Base-by-base conservation (phyloP, 2,329 filamentous ascomycete species). In the Rutstroemia sp. region DNA sequence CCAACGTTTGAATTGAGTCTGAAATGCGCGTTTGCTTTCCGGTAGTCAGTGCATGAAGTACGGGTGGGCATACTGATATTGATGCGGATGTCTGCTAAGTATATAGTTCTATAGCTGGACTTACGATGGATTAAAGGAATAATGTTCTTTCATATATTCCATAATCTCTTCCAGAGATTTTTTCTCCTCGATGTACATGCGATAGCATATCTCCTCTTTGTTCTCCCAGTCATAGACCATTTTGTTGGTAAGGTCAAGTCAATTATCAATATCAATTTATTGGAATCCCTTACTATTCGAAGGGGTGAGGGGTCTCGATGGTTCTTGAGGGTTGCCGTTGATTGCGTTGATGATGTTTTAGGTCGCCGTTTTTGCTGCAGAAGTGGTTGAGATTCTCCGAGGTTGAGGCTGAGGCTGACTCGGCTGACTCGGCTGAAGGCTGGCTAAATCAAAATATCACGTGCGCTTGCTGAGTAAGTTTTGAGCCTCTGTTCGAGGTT, bases 1-100 rank as follows among this genome's bases (percentile, higher is more conserved):
- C 90, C 90, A 94, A 69, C 82, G 78, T 67, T 84, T 86, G 71
- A 91, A 89, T 63, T 90, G 86, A 3, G 79, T 83, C 70, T 90
- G 87, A 60, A 86, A 90, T 45, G 86, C 85, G 59, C 88, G 84
- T 74, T 89, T 90, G 70, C 88, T 88, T 38, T 42, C 21, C 19
- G 38, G 38, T 38, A 34, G 47, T 56, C 39, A 52, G 39, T 52
- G 38, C 23, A 51, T 46, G 57, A 62, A 65, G 58, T 58, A 63
- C 61, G 59, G 60, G 61, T 45, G 58, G 57, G 51, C 56, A 49
- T 38, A 55, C 30, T 21, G 41, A 54, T 50, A 37, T 25, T 49
- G 52, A 49, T 54, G 57, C 54, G 69, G 68, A 41, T 45, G 58
- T 62, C 63, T 61, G 61, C 61, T 52, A 48, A 19, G 16, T 45